These are phyloP conservation scores for Agaricus blazei DNA, from an alignment of 768 basidiomycete genomes.

Conservation along the genomic window DNA sequence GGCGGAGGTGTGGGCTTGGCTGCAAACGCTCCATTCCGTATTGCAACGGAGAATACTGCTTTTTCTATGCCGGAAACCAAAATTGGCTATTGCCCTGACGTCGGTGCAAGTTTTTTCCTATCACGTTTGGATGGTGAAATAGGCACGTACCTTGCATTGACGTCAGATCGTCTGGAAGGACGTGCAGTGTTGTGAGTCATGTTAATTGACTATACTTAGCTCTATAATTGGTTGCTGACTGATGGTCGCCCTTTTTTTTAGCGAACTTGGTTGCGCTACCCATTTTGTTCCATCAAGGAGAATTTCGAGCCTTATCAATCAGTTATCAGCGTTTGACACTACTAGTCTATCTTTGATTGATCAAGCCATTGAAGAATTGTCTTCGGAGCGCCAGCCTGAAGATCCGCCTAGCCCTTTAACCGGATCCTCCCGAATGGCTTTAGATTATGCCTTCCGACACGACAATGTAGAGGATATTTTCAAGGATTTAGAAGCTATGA, in stretches of 20 bases:
- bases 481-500: slow-evolving; percentile 43
- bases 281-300: slow-evolving; percentile 83
- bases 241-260: slow-evolving; percentile 25
- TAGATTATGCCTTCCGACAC: slow-evolving; percentile 77
- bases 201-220: neutral
- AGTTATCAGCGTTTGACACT: slow-evolving; percentile 54
- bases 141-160: slow-evolving; percentile 92
- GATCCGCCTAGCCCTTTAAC: slow-evolving; percentile 49
- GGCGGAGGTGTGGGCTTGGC: slow-evolving; percentile 93
- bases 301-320: slow-evolving; percentile 64
- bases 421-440: slow-evolving; percentile 63
- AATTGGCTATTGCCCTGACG: slow-evolving; percentile 88
- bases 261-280: slow-evolving; percentile 90
- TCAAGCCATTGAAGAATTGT: slow-evolving; percentile 64
- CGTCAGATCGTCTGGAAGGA: slow-evolving; percentile 66
- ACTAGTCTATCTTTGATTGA: slow-evolving; percentile 34
- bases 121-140: slow-evolving; percentile 86
- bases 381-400: slow-evolving; percentile 59
- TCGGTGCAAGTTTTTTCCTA: slow-evolving; percentile 88
- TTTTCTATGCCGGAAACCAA: slow-evolving; percentile 98
- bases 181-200: slow-evolving; percentile 78
- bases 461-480: slow-evolving; percentile 70
- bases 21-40: slow-evolving; percentile 79
- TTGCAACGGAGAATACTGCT: slow-evolving; percentile 88
- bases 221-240: slow-evolving; percentile 1